Conservation (phyloP, 2,329 filamentous ascomycete genomes). For the Diaporthe batatas region DNA sequence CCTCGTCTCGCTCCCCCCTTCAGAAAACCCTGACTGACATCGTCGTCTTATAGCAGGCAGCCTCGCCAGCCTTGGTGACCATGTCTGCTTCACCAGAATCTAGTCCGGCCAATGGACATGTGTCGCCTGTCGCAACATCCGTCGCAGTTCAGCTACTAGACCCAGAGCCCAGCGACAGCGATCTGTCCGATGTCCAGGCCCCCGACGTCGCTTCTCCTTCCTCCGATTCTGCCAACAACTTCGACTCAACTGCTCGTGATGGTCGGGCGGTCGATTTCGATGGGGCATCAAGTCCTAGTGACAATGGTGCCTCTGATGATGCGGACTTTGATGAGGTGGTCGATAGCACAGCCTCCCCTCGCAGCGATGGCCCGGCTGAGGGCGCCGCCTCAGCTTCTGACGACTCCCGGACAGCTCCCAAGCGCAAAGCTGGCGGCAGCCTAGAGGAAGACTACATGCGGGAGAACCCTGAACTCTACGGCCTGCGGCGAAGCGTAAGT, state of each 20-base stretch:
- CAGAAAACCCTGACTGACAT: slow-evolving; percentile 60
- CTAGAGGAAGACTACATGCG: slow-evolving; percentile 88
- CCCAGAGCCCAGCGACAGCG: slow-evolving; percentile 75
- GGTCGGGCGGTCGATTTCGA: slow-evolving; percentile 54
- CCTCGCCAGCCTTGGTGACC: slow-evolving; percentile 71
- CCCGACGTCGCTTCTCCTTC: slow-evolving; percentile 55
- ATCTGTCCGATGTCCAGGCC: slow-evolving; percentile 78
- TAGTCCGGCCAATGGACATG: slow-evolving; percentile 76
- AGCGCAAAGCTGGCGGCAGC: slow-evolving; percentile 75
- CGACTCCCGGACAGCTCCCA: slow-evolving; percentile 76
- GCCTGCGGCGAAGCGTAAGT: slow-evolving; percentile 87
- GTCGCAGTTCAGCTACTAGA: slow-evolving; percentile 55
- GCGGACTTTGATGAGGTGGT: slow-evolving; percentile 81
- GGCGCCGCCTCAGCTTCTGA: slow-evolving; percentile 74
- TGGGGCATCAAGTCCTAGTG: slow-evolving; percentile 62
- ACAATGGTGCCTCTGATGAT: slow-evolving; percentile 73
- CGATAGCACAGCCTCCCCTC: slow-evolving; percentile 65
- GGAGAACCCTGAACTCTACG: slow-evolving; percentile 95
- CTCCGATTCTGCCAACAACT: slow-evolving; percentile 45
- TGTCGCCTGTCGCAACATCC: slow-evolving; percentile 66
- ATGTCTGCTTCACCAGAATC: slow-evolving; percentile 74
- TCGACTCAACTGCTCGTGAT: slow-evolving; percentile 55
- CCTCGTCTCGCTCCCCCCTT: slow-evolving; percentile 48
- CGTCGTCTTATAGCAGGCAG: slow-evolving; percentile 69
- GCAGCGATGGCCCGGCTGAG: slow-evolving; percentile 64